phyloP scores from a whole-genome alignment of 2,329 filamentous ascomycete genomes.

The Nothophoma quercina region DNA sequence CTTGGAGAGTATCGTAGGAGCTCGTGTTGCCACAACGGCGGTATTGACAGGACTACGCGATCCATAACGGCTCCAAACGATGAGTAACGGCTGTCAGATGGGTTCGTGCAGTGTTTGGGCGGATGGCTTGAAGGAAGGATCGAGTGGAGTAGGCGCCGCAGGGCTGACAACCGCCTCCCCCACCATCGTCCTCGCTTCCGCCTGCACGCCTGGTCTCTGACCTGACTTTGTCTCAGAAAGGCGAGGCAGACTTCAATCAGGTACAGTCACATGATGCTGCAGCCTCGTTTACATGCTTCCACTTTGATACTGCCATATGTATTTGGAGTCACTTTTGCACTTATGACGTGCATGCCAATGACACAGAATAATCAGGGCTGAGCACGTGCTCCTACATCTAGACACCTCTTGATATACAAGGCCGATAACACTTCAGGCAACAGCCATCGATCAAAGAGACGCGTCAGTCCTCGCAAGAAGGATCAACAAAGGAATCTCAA shows the following conservation, averaged over 20 bases:
- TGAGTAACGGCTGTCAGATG: neutral
- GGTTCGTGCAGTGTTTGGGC: constrained; percentile 1
- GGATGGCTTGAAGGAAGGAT: constrained; percentile 3
- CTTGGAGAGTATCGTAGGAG: neutral
- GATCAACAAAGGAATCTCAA: neutral
- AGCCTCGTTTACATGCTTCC: neutral
- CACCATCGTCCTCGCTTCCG: constrained; percentile 8
- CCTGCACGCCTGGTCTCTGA: neutral
- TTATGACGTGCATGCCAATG: neutral
- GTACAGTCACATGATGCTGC: constrained; percentile 1
- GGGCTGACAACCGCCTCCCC: too few relatives aligned
- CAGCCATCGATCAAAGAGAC: neutral
- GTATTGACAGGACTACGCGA: neutral
- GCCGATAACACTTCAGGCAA: constrained; percentile 1
- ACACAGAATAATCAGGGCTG: neutral
- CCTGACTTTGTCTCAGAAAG: constrained; percentile 1
- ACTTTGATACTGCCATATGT: neutral
- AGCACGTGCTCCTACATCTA: neutral
- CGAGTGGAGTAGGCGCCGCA: too few relatives aligned
- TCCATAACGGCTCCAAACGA: too few relatives aligned
- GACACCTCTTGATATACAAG: neutral
- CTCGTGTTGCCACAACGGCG: constrained; percentile 2
- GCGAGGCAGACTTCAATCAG: constrained; percentile 18
- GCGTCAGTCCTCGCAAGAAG: neutral
- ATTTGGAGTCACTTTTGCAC: neutral